These are phyloP conservation scores for Nicotiana attenuata DNA, from an alignment of 257 asterid genomes.

Conservation along the genomic window DNA sequence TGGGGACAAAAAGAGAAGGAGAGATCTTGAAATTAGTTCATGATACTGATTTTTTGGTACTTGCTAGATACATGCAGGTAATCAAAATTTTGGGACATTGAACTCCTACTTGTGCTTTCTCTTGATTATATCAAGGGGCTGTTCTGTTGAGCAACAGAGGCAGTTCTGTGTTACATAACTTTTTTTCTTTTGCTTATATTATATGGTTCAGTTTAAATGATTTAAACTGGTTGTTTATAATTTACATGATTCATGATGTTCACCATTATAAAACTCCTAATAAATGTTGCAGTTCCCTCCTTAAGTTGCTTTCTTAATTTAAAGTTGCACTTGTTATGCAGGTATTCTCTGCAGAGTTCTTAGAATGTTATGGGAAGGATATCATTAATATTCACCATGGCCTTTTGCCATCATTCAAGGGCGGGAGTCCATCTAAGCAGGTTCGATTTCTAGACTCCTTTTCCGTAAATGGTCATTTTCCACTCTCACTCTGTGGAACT, in stretches of 20 bases:
- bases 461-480: neutral
- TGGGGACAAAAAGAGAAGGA: conserved; percentile 48
- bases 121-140: neutral
- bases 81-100: neutral
- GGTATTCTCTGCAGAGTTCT: conserved; percentile 76
- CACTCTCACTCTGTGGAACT: neutral
- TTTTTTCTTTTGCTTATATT: neutral
- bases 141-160: neutral
- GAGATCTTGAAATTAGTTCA: conserved; percentile 64
- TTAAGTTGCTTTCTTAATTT: neutral
- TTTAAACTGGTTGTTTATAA: neutral
- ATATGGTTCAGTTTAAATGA: neutral
- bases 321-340: conserved; percentile 25
- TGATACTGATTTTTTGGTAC: conserved; percentile 86
- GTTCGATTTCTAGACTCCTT: conserved; percentile 24
- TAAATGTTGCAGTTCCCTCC: neutral
- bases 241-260: neutral
- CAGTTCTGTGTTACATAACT: neutral
- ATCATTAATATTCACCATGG: conserved; percentile 94
- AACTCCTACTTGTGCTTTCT: neutral
- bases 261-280: neutral
- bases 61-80: conserved; percentile 99
- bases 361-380: conserved; percentile 62
- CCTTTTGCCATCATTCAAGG: conserved; percentile 91
- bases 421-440: conserved; percentile 91